phyloP scores from a whole-genome alignment of 345 rosid genomes.

The Anastatica hierochuntica region DNA sequence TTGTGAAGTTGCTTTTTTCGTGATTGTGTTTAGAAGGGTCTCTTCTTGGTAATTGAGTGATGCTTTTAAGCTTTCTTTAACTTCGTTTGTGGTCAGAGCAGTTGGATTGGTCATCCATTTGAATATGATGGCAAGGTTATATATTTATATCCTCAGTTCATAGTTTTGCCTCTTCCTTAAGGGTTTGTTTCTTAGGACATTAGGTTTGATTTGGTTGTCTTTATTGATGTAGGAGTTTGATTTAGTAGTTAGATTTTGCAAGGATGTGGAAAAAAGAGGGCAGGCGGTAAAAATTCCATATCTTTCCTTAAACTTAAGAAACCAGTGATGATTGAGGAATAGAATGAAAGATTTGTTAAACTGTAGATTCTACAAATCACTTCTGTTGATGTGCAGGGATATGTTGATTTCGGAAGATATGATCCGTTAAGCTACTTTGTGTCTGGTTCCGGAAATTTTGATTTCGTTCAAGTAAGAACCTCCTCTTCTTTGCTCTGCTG shows the following conservation, averaged over 20 bases:
- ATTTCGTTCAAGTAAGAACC: slow-evolving; percentile 64
- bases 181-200: not conserved
- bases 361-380: not conserved
- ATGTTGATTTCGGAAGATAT: slow-evolving; percentile 70
- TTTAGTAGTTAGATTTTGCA: slow-evolving; percentile 77
- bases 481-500: slow-evolving; percentile 11
- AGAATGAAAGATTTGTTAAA: not conserved
- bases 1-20: slow-evolving; percentile 13
- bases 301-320: slow-evolving; percentile 15
- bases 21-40: too few relatives aligned
- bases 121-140: slow-evolving; percentile 58
- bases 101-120: slow-evolving; percentile 60
- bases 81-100: slow-evolving; percentile 37
- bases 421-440: slow-evolving; percentile 54
- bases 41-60: too few relatives aligned
- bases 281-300: slow-evolving; percentile 43
- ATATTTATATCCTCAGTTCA: not conserved
- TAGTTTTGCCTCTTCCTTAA: not conserved
- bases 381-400: slow-evolving; percentile 56
- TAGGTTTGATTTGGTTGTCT: not conserved
- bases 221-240: slow-evolving; percentile 48
- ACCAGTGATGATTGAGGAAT: not conserved
- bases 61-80: slow-evolving; percentile 28
- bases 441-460: slow-evolving; percentile 45
- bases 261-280: slow-evolving; percentile 82